phyloP scores from a whole-genome alignment of 169 alveolate species.

The Plasmodium adleri region DNA sequence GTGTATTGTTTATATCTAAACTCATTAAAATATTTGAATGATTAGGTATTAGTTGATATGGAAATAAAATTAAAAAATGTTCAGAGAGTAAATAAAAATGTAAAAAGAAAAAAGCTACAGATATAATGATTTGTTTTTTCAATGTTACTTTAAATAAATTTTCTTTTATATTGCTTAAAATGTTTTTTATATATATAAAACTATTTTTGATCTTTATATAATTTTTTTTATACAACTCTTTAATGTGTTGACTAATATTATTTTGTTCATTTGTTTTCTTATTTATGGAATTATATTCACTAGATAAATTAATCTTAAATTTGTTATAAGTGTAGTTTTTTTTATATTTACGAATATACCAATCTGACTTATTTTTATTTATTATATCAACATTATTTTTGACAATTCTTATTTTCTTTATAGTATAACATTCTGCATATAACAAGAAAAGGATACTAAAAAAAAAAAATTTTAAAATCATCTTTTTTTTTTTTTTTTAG shows the following conservation, averaged over 20 bases:
- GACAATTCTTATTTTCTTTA: neutral
- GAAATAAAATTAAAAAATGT: constrained; percentile 59
- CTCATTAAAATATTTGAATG: constrained; percentile 71
- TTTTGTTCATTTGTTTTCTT: neutral
- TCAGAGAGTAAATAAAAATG: constrained; percentile 54
- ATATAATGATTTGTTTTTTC: constrained; percentile 26
- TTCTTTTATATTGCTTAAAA: neutral
- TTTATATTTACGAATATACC: constrained; percentile 2
- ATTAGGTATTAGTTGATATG: constrained; percentile 67
- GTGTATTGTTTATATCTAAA: constrained; percentile 44
- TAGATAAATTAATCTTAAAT: constrained; percentile 11
- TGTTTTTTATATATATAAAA: constrained; percentile 22
- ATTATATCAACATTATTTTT: neutral
- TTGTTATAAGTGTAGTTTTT: constrained; percentile 16
- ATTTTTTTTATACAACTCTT: constrained; percentile 23
- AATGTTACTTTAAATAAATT: constrained; percentile 13
- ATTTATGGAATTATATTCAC: neutral
- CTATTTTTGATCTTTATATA: constrained; percentile 2
- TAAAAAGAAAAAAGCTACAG: constrained; percentile 49
- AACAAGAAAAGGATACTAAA: constrained; percentile 24
- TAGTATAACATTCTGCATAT: constrained; percentile 6
- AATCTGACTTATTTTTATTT: neutral
- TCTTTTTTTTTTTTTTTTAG: constrained; percentile 9
- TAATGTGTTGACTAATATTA: neutral
- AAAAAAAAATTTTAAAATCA: constrained; percentile 20